Base-by-base conservation (phyloP, 148 eudicot genomes). In the Tetragonia tetragonoides region DNA sequence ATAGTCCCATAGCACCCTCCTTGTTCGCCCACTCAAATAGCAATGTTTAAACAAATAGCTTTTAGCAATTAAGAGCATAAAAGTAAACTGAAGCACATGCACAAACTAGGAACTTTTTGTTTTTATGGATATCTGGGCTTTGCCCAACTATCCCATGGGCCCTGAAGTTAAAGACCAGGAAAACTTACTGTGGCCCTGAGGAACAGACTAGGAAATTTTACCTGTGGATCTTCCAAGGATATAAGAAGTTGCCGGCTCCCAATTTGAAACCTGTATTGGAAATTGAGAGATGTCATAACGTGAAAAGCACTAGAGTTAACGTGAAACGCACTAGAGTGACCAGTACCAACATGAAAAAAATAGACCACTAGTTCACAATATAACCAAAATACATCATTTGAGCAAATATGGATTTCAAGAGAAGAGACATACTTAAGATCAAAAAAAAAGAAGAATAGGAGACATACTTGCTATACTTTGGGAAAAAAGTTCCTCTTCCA, bases 181-280 rank as follows among this genome's bases (percentile, higher is more conserved):
- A 28, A 28, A 28, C 34, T 1, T 28, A 0, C 34, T 0, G 34
- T 28, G 34, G 34, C 34, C 34, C 34, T 28, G 34, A 28, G 34
- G 34, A 28, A 1, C 34, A 28, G 34, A 57, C 40, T 39, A 44
- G 9, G 10, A 38, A 83, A 20, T 49, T 56, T 82, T 59, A 93
- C 99, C 97, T 95, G 99, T 71, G 99, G 99, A 73, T 95, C 99
- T 86, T 93, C 88, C 64, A 95, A 90, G 76, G 95, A 81, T 47
- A 95, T 85, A 64, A 91, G 88, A 78, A 83, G 86, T 66, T 87
- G 82, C 56, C 87, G 81, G 70, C 93, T 93, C 67, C 87, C 83
- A 70, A 72, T 77, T 42, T 78, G 76, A 78, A 91, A 93, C 87
- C 99, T 93, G 86, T 41, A 80, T 61, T 82, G 75, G 23, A 67